phyloP scores from a whole-genome alignment of 371 early-diverging fungal species.

The Apophysomyces variabilis region DNA sequence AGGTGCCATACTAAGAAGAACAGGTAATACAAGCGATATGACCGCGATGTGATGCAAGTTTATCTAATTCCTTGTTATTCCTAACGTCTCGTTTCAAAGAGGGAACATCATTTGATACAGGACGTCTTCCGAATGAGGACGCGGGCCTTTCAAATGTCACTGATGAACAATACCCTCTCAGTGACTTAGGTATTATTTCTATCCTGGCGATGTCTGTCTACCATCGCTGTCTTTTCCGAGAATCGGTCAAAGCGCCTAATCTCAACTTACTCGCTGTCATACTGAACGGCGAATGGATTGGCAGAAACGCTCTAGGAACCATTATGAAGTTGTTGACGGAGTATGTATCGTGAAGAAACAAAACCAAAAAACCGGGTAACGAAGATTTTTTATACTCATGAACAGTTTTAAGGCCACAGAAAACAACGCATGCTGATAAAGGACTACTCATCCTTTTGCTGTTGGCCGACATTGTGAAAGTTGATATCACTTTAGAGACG shows the following conservation, averaged over 20 bases:
- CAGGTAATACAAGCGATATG: neutral
- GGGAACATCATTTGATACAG: neutral
- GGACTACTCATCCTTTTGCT: slow-evolving; percentile 14
- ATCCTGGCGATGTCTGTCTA: slow-evolving; percentile 23
- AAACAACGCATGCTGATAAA: slow-evolving; percentile 15
- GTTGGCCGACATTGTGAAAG: slow-evolving; percentile 14
- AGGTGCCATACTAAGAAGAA: neutral
- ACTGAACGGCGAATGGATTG: slow-evolving; percentile 18
- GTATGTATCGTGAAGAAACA: slow-evolving; percentile 2
- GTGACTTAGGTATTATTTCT: slow-evolving; percentile 14
- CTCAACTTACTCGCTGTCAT: slow-evolving; percentile 12
- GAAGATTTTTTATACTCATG: too few relatives aligned
- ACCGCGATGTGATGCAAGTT: too few relatives aligned
- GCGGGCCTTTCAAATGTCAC: neutral
- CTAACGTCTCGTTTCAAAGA: too few relatives aligned
- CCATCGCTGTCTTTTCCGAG: slow-evolving; percentile 11
- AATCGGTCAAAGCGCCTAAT: neutral
- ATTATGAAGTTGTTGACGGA: slow-evolving; percentile 11
- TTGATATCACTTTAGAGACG: neutral
- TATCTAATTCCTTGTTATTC: too few relatives aligned
- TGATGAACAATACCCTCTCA: slow-evolving; percentile 11
- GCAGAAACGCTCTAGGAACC: slow-evolving; percentile 15
- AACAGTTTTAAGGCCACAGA: slow-evolving; percentile 2
- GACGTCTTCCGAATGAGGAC: neutral
- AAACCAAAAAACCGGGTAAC: too few relatives aligned